Base-by-base conservation (phyloP, 2,329 filamentous ascomycete species). In the Aspergillus thermomutatus region DNA sequence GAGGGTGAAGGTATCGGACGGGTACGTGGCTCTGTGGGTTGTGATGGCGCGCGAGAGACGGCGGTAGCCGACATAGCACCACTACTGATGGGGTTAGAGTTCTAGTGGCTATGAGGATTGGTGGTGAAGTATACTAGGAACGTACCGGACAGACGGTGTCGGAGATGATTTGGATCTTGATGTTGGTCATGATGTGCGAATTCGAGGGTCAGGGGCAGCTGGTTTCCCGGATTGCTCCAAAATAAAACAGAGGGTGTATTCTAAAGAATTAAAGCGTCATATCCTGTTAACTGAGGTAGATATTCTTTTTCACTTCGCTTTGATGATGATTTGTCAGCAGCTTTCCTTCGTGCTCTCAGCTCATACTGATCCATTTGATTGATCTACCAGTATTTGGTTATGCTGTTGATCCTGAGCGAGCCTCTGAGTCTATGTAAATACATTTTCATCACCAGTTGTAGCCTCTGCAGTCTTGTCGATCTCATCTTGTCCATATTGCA, bases 31-130 rank as follows among this genome's bases (percentile, higher is more conserved):
- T 66, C 84, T 82, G 77, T 90, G 90, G 28, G 83, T 72, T 8
- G 79, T 71, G 59, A 96, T 93, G 60, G 88, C 90, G 59, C 82
- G 83, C 51, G 88, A 84, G 41, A 96, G 83, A 40, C 89, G 86
- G 61, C 86, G 86, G 70, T 90, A 89, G 73, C 91, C 91, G 17
- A 95, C 80, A 72, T 92, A 94, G 80, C 91, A 89, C 82, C 84
- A 76, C 69, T 48, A n/a, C n/a, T 49, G 45, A n/a, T 23, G 43
- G 54, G 43, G 48, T 56, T 34, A 11, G 51, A 46, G 52, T 19
- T 27, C 49, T 41, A 37, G 28, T n/a, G 47, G 43, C 31, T 21
- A 4, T 27, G 7, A 2, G 8, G 26, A 7, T 27, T 11, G 23
- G 28, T 28, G 49, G 47, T 23, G 26, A 19, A 10, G 41, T 23